These are phyloP conservation scores for Lycium barbarum DNA, from an alignment of 257 asterid genomes.

Conservation along the genomic window DNA sequence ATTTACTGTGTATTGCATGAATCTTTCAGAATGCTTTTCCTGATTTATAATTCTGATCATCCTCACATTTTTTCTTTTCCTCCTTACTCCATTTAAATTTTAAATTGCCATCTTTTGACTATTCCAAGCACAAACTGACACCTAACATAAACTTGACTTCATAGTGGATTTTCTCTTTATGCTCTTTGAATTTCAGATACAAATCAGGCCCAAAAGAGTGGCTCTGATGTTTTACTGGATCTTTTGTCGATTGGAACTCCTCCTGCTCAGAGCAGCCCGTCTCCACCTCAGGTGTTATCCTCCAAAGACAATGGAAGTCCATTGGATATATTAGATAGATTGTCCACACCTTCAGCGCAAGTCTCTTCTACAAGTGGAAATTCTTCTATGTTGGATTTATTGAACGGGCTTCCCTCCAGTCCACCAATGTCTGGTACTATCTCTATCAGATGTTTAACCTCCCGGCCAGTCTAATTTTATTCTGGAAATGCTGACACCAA, in stretches of 20 bases:
- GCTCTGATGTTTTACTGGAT: conserved; percentile 77
- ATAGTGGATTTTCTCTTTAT: conserved; percentile 12
- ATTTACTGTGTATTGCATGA: conserved; percentile 23
- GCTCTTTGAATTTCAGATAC: conserved; percentile 54
- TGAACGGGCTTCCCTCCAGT: conserved; percentile 76
- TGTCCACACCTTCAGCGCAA: conserved; percentile 60
- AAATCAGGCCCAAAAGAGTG: conserved; percentile 64
- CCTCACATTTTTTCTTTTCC: conserved; percentile 15
- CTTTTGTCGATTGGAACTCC: conserved; percentile 89
- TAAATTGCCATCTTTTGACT: neutral
- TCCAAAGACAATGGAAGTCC: conserved; percentile 60
- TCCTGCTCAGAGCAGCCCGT: conserved; percentile 62
- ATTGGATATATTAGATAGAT: conserved; percentile 54
- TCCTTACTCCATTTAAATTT: neutral
- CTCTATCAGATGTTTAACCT: conserved; percentile 28
- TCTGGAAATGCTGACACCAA: conserved; percentile 27
- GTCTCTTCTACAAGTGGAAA: conserved; percentile 55
- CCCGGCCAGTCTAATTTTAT: conserved; percentile 28
- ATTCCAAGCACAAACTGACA: conserved; percentile 9
- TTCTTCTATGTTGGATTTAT: conserved; percentile 83
- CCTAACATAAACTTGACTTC: conserved; percentile 7
- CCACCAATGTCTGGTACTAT: conserved; percentile 64
- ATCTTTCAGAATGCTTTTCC: conserved; percentile 23
- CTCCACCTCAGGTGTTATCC: conserved; percentile 59
- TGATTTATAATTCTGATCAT: conserved; percentile 3